Evolutionary conservation across 2,329 filamentous ascomycete genomes (phyloP).

Genomic region (Xylariaceae sp.): DNA sequence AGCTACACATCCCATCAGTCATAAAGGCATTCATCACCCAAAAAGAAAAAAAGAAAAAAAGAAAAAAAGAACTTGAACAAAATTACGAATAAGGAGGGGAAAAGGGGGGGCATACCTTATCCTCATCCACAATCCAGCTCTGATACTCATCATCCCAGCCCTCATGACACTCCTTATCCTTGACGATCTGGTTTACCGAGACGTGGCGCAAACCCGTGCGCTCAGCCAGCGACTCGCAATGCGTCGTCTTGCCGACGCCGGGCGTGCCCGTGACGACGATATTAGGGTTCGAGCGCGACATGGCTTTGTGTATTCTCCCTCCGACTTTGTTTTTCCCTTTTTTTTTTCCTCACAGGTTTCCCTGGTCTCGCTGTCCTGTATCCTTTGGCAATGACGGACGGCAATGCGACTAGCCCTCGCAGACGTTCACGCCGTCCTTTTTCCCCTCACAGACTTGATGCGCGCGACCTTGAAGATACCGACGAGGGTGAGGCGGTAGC

Average conservation of each 20-base stretch:
- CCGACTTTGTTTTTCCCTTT: constrained; percentile 3
- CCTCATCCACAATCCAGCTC: constrained; percentile 93
- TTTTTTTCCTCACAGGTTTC: constrained; percentile 10
- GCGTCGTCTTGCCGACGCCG: constrained; percentile 91
- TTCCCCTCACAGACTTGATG: too few species aligned
- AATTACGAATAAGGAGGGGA: neutral
- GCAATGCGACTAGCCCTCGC: too few species aligned
- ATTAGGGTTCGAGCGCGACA: constrained; percentile 61
- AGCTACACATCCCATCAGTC: constrained; percentile 46
- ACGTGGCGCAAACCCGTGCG: constrained; percentile 74
- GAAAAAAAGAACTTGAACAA: neutral
- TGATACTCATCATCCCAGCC: constrained; percentile 79
- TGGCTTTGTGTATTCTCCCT: constrained; percentile 13
- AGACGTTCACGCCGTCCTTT: too few species aligned
- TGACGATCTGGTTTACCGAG: constrained; percentile 85
- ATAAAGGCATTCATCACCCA: neutral
- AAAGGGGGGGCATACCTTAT: constrained; percentile 58
- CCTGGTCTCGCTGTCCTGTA: neutral
- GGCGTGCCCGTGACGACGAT: constrained; percentile 94
- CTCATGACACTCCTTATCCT: constrained; percentile 81
- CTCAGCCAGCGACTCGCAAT: constrained; percentile 74
- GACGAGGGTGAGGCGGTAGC: too few species aligned
- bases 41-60: neutral
- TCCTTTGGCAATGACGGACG: too few species aligned
- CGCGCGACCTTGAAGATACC: too few species aligned